Evolutionary conservation across 306 rosid species (phyloP).

Genomic region (Ormosia semicastrata): DNA sequence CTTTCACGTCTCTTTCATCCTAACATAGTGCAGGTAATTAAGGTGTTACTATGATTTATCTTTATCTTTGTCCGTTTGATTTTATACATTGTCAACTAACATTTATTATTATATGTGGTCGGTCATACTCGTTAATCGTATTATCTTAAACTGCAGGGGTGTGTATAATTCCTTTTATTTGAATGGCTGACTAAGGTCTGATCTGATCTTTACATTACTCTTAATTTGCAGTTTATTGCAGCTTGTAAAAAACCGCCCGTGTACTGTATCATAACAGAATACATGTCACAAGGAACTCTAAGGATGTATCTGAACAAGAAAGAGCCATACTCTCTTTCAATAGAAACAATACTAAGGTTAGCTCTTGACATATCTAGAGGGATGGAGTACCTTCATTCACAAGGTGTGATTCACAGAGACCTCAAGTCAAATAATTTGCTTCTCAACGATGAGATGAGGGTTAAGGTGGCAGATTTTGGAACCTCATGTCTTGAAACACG

Average conservation of each 20-base stretch:
- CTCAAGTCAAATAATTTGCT: constrained; percentile 90
- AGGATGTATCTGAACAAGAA: constrained; percentile 98
- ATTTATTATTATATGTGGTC: not conserved
- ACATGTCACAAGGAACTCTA: constrained; percentile 98
- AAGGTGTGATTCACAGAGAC: constrained; percentile 96
- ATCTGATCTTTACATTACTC: constrained; percentile 1
- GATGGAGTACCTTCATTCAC: constrained; percentile 97
- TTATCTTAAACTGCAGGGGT: not conserved
- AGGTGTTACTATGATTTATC: not conserved
- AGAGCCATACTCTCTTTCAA: constrained; percentile 94
- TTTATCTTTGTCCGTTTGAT: not conserved
- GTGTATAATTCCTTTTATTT: not conserved
- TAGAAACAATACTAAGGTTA: constrained; percentile 81
- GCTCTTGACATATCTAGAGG: constrained; percentile 97
- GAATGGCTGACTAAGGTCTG: not conserved
- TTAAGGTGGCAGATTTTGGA: constrained; percentile 95
- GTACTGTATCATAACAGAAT: constrained; percentile 93
- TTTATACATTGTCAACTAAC: not conserved
- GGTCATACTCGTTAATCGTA: not conserved
- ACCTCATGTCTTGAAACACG: constrained; percentile 94
- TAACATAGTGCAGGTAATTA: constrained; percentile 86
- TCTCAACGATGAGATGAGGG: constrained; percentile 97
- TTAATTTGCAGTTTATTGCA: constrained; percentile 78
- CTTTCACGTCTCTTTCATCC: constrained; percentile 94
- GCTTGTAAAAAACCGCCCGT: constrained; percentile 97